Evolutionary conservation across 768 basidiomycete species (phyloP).

Genomic region (Astraeus odoratus): DNA sequence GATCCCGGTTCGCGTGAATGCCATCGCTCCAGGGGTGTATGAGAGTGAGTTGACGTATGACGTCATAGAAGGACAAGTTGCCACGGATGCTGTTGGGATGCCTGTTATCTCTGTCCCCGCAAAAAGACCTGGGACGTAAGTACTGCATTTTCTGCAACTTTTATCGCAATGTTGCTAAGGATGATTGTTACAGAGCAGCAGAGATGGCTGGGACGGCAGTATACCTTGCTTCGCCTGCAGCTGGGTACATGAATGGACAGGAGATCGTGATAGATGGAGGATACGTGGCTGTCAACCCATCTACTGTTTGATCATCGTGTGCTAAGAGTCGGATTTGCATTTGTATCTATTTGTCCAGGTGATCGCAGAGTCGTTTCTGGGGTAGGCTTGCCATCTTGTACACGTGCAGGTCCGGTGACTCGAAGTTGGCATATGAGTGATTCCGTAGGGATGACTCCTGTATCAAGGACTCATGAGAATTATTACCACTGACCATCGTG

Average conservation of each 20-base stretch:
- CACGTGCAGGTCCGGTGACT: too few relatives aligned
- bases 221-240: conserved; percentile 67
- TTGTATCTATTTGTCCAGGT: not conserved
- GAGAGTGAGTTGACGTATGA: conserved; percentile 70
- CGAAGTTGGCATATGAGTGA: too few relatives aligned
- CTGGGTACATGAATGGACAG: conserved; percentile 71
- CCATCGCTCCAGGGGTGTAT: conserved; percentile 71
- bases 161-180: not conserved
- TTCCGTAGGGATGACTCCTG: too few relatives aligned
- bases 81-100: conserved; percentile 49
- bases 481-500: not conserved
- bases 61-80: conserved; percentile 37
- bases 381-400: too few relatives aligned
- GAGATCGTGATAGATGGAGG: conserved; percentile 76
- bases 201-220: conserved; percentile 77
- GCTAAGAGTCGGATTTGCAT: not conserved
- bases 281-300: conserved; percentile 66
- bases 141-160: conserved; percentile 9
- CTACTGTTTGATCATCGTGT: conserved; percentile 31
- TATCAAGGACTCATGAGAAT: too few relatives aligned
- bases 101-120: conserved; percentile 58
- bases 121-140: conserved; percentile 59
- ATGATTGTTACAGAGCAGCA: conserved; percentile 37
- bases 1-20: conserved; percentile 64
- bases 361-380: not conserved